Percentiles rank a stretch among this genome's conserved stretches.
phyloP scores from a whole-genome alignment of 1,139 yeast genomes.

The Nadsonia commutata region DNA sequence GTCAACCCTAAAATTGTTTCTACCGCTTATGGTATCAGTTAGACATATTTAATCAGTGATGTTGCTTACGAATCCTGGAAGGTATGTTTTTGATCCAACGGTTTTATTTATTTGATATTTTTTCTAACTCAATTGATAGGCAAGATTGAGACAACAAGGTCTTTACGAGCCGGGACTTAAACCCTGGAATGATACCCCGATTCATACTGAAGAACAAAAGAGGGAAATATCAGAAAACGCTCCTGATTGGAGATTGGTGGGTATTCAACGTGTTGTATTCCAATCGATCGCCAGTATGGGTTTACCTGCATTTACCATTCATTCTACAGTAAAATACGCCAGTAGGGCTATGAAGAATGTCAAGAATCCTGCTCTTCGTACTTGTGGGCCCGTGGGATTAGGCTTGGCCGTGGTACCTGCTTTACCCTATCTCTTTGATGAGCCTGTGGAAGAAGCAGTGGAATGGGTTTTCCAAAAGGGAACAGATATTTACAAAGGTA shows the following conservation, averaged over 20 bases:
- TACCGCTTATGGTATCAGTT: slow-evolving; percentile 58
- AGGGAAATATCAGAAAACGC: slow-evolving; percentile 27
- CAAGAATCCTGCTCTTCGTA: slow-evolving; percentile 35
- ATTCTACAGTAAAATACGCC: slow-evolving; percentile 60
- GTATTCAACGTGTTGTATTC: slow-evolving; percentile 58
- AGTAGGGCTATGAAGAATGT: slow-evolving; percentile 36
- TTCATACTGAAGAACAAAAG: slow-evolving; percentile 15
- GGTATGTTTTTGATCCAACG: slow-evolving; percentile 8
- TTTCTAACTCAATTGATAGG: slow-evolving; percentile 13
- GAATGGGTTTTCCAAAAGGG: slow-evolving; percentile 52
- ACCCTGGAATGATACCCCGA: slow-evolving; percentile 51
- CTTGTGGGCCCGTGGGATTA: slow-evolving; percentile 64
- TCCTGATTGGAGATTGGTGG: slow-evolving; percentile 51
- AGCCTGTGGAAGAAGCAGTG: slow-evolving; percentile 61
- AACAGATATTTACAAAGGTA: slow-evolving; percentile 20
- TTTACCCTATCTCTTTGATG: slow-evolving; percentile 66
- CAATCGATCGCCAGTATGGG: slow-evolving; percentile 81
- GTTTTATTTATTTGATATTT: slow-evolving; percentile 2
- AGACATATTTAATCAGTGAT: slow-evolving; percentile 70
- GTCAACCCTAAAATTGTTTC: slow-evolving; percentile 55
- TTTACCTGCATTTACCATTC: slow-evolving; percentile 75
- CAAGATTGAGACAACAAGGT: slow-evolving; percentile 54
- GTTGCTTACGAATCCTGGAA: slow-evolving; percentile 67
- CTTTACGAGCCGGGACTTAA: slow-evolving; percentile 43
- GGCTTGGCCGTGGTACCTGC: slow-evolving; percentile 71